These are phyloP conservation scores for Beauveria brongniartii DNA, from an alignment of 2,329 filamentous ascomycete species.

Conservation along the genomic window DNA sequence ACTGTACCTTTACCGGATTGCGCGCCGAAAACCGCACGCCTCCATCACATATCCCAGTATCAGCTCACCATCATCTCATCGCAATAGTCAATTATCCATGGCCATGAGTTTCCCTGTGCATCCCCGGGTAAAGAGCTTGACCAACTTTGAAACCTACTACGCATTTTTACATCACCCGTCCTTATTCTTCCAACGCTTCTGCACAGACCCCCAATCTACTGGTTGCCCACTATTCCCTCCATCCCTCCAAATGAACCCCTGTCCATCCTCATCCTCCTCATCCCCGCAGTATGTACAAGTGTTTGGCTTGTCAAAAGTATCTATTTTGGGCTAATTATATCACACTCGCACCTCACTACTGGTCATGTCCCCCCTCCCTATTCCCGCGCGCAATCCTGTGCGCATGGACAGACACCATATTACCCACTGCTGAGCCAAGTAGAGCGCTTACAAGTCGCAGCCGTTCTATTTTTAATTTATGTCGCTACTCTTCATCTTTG, in stretches of 20 bases:
- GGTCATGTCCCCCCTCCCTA: neutral
- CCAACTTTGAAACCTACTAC: too few relatives aligned
- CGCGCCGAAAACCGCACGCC: neutral
- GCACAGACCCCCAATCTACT: too few relatives aligned
- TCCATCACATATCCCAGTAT: neutral
- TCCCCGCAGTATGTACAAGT: neutral
- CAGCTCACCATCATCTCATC: neutral
- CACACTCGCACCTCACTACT: neutral
- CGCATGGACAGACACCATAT: neutral
- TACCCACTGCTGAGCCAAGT: neutral
- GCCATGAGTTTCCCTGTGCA: too few relatives aligned
- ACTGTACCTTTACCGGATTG: neutral
- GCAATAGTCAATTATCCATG: too few relatives aligned
- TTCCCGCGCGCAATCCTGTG: neutral
- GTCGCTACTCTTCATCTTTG: slow-evolving; percentile 16
- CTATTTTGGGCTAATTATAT: slow-evolving; percentile 7
- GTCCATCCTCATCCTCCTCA: neutral
- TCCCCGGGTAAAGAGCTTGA: too few relatives aligned
- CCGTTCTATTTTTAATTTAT: slow-evolving; percentile 29
- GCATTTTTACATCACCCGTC: too few relatives aligned
- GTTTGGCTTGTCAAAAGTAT: neutral
- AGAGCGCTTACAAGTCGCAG: slow-evolving; percentile 13
- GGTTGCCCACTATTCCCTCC: neutral
- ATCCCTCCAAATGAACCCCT: neutral
- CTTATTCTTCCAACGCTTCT: too few relatives aligned